Evolutionary conservation across 371 early-diverging fungal species (phyloP), one percentile per base, ranked within the genome.

Genomic region (Mortierella sp.): DNA sequence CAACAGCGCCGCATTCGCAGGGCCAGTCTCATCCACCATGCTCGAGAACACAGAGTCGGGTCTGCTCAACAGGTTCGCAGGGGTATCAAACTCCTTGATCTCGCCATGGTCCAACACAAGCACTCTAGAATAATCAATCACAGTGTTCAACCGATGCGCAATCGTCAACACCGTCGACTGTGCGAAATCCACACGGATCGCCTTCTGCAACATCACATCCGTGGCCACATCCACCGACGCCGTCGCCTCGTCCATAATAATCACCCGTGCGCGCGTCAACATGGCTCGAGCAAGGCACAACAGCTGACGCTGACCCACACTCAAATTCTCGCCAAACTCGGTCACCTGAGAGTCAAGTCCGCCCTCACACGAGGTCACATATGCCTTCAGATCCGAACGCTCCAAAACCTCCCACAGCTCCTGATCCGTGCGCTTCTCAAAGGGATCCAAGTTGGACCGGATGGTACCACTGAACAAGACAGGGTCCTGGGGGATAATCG

Each of bases 221-320:
- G 96, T 93, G 60, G 92, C 92, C 74, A 92, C 89, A 81, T 97
- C 97, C 41, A 97, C 93, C 8, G 93, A 92, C 0, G 96, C 92
- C 0, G 97, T 96, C 2, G 97, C 96, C 82, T 97, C 97, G 80
- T 98, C 98, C 81, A 97, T 87, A 12, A 96, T 82, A 44, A 97
- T 88, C 41, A 97, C 89, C 7, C 89, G 87, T 32, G 93, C 91
- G 56, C 92, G 91, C 70, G 92, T 91, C 58, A 96, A 82, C 58
- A 97, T 83, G 5, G 95, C 94, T 5, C 88, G 78, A 0, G 87
- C 84, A 7, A 93, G 80, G 21, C 90, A 89, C 68, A 88, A 46
- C 79, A 91, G 77, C 84, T 95, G 94, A 41, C 91, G 82, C 75
- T 94, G 90, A 32, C 95, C 95, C 43, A 91, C 89, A 72, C 90